A percentile compares a stretch with the other conserved stretches of the same genome.
phyloP scores from a whole-genome alignment of 306 rosid genomes.

The Lathyrus aphaca region DNA sequence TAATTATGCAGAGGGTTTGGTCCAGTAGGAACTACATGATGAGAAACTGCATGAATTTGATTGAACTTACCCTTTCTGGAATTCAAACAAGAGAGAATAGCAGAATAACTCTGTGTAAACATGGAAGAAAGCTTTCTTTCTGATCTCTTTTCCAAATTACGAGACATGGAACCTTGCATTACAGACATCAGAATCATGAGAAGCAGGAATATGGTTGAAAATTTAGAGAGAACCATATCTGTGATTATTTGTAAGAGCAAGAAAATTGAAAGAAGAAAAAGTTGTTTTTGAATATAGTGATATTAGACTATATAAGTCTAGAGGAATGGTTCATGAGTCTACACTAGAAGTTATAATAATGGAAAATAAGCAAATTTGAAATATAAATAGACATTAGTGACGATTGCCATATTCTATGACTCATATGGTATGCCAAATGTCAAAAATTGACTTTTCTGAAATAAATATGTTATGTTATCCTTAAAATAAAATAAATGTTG shows the following conservation, averaged over 20 bases:
- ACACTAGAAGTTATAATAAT: constrained; percentile 8
- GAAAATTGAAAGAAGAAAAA: constrained; percentile 12
- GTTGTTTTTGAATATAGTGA: not conserved
- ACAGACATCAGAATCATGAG: constrained; percentile 39
- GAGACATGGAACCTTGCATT: constrained; percentile 47
- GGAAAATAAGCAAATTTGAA: constrained; percentile 9
- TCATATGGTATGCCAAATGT: constrained; percentile 35
- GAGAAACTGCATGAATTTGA: constrained; percentile 60
- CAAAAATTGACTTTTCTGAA: constrained; percentile 54
- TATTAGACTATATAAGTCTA: too few species aligned
- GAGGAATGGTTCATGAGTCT: not conserved
- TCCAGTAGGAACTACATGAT: constrained; percentile 55
- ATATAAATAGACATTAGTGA: constrained; percentile 25
- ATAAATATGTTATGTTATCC: too few species aligned
- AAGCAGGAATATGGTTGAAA: constrained; percentile 39
- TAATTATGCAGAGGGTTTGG: constrained; percentile 82
- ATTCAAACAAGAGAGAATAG: constrained; percentile 44
- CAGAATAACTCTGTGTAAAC: constrained; percentile 43
- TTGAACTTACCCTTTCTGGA: constrained; percentile 39
- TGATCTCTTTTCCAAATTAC: constrained; percentile 32
- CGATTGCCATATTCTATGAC: constrained; percentile 33
- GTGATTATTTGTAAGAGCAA: not conserved
- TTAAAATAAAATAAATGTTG: too few species aligned
- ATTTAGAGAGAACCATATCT: constrained; percentile 50
- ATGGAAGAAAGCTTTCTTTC: constrained; percentile 47